Evolutionary conservation across 2,329 filamentous ascomycete species (phyloP).

Genomic region (Orbilia quercus): DNA sequence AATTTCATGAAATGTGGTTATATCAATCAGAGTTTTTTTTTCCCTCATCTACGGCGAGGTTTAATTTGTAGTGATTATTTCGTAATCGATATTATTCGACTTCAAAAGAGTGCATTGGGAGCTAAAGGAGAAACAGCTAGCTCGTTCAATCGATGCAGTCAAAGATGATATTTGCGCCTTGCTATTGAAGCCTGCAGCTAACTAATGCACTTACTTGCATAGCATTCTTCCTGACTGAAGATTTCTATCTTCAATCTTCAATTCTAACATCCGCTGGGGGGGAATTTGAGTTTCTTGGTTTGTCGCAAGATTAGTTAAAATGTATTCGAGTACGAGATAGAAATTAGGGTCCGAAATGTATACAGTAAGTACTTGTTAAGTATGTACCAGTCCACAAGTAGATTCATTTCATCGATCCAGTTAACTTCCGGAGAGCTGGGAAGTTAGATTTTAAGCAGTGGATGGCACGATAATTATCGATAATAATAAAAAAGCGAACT

Average conservation of each 20-base stretch:
- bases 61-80: background rate
- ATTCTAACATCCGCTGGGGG: background rate
- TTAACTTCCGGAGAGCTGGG: too few relatives aligned
- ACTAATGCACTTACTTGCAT: conserved; percentile 56
- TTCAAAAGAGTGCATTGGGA: background rate
- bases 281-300: background rate
- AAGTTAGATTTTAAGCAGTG: too few relatives aligned
- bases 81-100: background rate
- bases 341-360: too few relatives aligned
- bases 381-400: too few relatives aligned
- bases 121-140: conserved; percentile 11
- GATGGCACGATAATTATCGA: too few relatives aligned
- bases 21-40: background rate
- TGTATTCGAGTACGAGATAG: background rate
- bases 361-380: too few relatives aligned
- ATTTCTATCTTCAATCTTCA: background rate
- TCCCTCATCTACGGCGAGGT: background rate
- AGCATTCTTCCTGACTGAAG: background rate
- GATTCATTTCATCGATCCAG: too few relatives aligned
- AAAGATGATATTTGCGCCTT: background rate
- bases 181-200: conserved; percentile 36
- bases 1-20: background rate
- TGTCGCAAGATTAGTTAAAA: background rate
- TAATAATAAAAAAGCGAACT: too few relatives aligned
- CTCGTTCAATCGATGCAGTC: conserved; percentile 18